Base-by-base conservation (phyloP, 305 asterid species). In the Fraxinus greggii region DNA sequence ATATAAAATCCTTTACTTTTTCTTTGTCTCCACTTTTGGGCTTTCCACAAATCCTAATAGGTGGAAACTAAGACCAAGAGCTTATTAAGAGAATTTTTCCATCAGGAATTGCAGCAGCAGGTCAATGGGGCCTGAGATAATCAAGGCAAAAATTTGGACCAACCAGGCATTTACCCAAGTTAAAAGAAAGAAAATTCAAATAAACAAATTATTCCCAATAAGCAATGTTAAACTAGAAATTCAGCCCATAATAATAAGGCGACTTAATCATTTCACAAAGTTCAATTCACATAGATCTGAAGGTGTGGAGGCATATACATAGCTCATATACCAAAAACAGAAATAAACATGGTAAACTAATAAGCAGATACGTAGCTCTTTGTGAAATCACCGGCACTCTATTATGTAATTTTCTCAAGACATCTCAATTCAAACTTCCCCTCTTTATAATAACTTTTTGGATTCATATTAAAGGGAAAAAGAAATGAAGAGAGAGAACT, bases 401-500 rank as follows among this genome's bases (percentile, higher is more conserved):
- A 42, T 75, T 3, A 51, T n/a, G 28, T 79, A 28, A 23, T 23
- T 72, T 54, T 63, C 45, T 76, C 35, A 54, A 19, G 26, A 42
- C 75, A 56, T 56, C 67, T 19, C 67, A 19, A 56, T 56, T 56
- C 28, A 56, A 56, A 31, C 72, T 74, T 74, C 24, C 45, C 28
- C 13, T 75, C 67, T 70, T 45, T 9, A 10, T 24, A 74, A 56
- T 42, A 24, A 24, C 76, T 19, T 70, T 80, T 69, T 12, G 32
- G 76, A 6, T 32, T 72, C 48, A 31, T 7, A 42, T 7, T 48
- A 35, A 65, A 33, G 15, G 12, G 81, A 67, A 56, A 32, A 81
- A 79, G 63, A 13, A 28, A 17, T 72, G 78, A 35, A 45, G 21
- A 59, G 36, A 54, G 78, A 77, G 79, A 81, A 76, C 88, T 79